Evolutionary conservation across 1,284 basidiomycete species (phyloP).

Genomic region (Coniferiporia weirii): DNA sequence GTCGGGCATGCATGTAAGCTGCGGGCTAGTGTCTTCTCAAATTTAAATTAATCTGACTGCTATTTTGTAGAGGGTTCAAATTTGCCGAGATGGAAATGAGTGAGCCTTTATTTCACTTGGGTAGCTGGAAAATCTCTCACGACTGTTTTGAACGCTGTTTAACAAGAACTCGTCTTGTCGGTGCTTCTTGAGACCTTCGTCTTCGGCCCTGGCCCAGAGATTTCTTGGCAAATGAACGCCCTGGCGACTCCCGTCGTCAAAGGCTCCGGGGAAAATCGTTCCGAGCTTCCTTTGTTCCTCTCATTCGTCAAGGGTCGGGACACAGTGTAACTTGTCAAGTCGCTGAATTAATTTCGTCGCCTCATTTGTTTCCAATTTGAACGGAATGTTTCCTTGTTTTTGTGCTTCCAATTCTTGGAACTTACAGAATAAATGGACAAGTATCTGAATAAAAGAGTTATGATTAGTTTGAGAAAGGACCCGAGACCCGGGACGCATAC

Average conservation of each 20-base stretch:
- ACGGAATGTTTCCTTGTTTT: too few species aligned
- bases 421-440: too few species aligned
- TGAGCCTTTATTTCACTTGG: background rate
- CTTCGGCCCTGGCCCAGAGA: constrained; percentile 8
- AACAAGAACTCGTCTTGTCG: constrained; percentile 6
- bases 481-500: too few species aligned
- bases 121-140: too few species aligned
- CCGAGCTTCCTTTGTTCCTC: constrained; percentile 10
- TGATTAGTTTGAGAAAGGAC: too few species aligned
- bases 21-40: background rate
- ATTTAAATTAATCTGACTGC: background rate
- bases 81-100: constrained; percentile 19
- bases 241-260: constrained; percentile 1
- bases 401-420: too few species aligned
- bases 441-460: too few species aligned
- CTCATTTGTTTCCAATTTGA: too few species aligned
- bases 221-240: constrained; percentile 11
- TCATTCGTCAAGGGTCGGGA: constrained; percentile 5
- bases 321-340: too few species aligned
- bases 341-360: too few species aligned
- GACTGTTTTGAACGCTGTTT: too few species aligned
- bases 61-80: constrained; percentile 1
- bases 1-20: constrained; percentile 16
- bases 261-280: background rate
- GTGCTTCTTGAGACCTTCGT: constrained; percentile 9